These are phyloP conservation scores for Pseudofabraea citricarpa DNA, from an alignment of 2,329 filamentous ascomycete species.

Conservation along the genomic window DNA sequence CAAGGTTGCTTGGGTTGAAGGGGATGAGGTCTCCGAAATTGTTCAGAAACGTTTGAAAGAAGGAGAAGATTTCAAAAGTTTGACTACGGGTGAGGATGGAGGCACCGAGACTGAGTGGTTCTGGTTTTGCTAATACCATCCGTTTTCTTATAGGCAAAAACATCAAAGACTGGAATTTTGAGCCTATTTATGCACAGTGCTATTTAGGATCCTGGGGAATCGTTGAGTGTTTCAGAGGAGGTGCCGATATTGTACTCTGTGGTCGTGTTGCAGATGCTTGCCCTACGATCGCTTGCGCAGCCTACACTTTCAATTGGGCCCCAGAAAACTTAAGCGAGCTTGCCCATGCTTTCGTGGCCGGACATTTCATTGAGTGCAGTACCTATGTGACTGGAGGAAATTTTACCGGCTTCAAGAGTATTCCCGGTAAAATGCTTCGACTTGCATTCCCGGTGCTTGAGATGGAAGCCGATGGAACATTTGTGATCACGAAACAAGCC, in stretches of 20 bases:
- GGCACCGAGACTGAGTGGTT: too few relatives aligned
- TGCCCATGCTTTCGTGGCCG: slow-evolving; percentile 28
- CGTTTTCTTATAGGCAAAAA: too few relatives aligned
- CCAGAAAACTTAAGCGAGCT: slow-evolving; percentile 28
- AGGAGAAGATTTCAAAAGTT: slow-evolving; percentile 33
- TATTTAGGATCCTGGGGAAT: slow-evolving; percentile 34
- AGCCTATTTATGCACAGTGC: slow-evolving; percentile 15
- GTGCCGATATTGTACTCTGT: slow-evolving; percentile 38
- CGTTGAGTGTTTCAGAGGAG: slow-evolving; percentile 31
- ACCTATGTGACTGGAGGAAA: slow-evolving; percentile 14
- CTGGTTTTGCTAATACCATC: too few relatives aligned
- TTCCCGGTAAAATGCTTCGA: slow-evolving; percentile 34
- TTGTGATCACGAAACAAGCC: slow-evolving; percentile 39
- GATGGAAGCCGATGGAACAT: slow-evolving; percentile 32
- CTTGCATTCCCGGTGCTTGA: slow-evolving; percentile 41
- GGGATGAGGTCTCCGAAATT: neutral
- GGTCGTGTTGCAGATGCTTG: slow-evolving; percentile 37
- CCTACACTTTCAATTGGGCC: slow-evolving; percentile 36
- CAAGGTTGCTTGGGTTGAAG: neutral
- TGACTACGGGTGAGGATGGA: too few relatives aligned
- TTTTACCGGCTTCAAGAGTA: slow-evolving; percentile 22
- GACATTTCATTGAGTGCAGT: slow-evolving; percentile 24
- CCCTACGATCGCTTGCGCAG: slow-evolving; percentile 33
- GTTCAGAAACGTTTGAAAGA: slow-evolving; percentile 24
- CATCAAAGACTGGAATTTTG: slow-evolving; percentile 13